phyloP scores from a whole-genome alignment of 1,139 yeast species.

The Taphrina flavorubra region DNA sequence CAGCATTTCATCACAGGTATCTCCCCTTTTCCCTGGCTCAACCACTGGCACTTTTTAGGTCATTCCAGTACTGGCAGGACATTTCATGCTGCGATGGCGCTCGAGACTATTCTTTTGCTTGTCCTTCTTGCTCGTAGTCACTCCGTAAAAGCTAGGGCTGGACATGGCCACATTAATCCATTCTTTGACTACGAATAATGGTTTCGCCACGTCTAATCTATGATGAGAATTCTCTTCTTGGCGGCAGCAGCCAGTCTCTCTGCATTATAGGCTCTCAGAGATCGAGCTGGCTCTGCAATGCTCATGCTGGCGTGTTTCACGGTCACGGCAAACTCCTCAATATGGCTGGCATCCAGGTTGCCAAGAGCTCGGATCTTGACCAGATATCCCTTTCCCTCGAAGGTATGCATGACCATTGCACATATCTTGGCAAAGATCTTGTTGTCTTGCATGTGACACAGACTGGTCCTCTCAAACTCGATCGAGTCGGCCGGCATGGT shows the following conservation, averaged over 20 bases:
- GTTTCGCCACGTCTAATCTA: not conserved
- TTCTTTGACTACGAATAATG: not conserved
- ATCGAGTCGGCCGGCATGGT: slow-evolving; percentile 15
- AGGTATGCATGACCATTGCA: not conserved
- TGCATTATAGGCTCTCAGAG: not conserved
- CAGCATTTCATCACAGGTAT: slow-evolving; percentile 3
- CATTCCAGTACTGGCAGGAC: not conserved
- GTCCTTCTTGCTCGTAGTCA: not conserved
- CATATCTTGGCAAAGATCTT: slow-evolving; percentile 2
- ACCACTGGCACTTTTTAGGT: slow-evolving; percentile 18
- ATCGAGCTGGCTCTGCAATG: slow-evolving; percentile 5
- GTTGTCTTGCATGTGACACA: slow-evolving; percentile 13
- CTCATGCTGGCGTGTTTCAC: slow-evolving; percentile 15
- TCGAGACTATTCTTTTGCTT: no score
- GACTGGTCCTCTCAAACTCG: slow-evolving; percentile 17
- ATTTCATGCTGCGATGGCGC: no score
- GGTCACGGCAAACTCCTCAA: not conserved
- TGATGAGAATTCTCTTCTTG: slow-evolving; percentile 12
- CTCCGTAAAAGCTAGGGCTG: slow-evolving; percentile 1
- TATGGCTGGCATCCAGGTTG: not conserved
- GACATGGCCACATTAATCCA: not conserved
- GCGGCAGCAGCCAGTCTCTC: slow-evolving; percentile 9
- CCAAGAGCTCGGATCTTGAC: not conserved
- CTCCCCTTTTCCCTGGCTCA: not conserved
- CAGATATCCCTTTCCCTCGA: slow-evolving; percentile 3